Conservation (phyloP, 208 protist species). For the Crithidia mellificae region DNA sequence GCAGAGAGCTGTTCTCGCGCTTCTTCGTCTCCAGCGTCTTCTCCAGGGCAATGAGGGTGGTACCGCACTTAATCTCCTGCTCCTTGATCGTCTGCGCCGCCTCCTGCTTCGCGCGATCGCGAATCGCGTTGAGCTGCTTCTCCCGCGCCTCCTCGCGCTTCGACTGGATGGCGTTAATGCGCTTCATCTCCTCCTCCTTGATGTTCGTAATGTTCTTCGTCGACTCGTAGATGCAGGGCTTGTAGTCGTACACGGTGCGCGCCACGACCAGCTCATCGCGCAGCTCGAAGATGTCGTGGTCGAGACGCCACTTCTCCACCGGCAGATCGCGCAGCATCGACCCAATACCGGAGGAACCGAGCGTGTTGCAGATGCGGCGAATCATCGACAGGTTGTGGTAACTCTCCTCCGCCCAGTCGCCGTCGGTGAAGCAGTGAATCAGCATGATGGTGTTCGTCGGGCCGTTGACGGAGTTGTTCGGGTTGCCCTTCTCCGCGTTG, state of each 20-base stretch:
- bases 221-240: conserved; percentile 86
- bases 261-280: conserved; percentile 87
- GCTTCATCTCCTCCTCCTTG: conserved; percentile 86
- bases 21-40: conserved; percentile 80
- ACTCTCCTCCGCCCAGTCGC: conserved; percentile 84
- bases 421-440: conserved; percentile 82
- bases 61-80: conserved; percentile 76
- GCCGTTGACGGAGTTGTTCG: conserved; percentile 66
- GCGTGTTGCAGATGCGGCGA: conserved; percentile 77
- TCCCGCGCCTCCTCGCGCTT: conserved; percentile 81
- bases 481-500: conserved; percentile 89
- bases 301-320: conserved; percentile 91
- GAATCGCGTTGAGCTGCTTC: conserved; percentile 68
- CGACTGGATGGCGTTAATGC: conserved; percentile 72
- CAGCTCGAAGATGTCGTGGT: conserved; percentile 89
- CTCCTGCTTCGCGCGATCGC: conserved; percentile 73
- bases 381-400: conserved; percentile 88
- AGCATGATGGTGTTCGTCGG: conserved; percentile 80
- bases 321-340: conserved; percentile 85
- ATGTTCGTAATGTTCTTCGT: conserved; percentile 85
- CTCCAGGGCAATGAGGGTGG: conserved; percentile 77
- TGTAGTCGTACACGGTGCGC: conserved; percentile 89
- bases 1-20: conserved; percentile 73
- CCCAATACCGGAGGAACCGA: conserved; percentile 80
- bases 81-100: conserved; percentile 73